These are phyloP conservation scores for Pisolithus orientalis DNA, from an alignment of 768 basidiomycete genomes.

Conservation along the genomic window DNA sequence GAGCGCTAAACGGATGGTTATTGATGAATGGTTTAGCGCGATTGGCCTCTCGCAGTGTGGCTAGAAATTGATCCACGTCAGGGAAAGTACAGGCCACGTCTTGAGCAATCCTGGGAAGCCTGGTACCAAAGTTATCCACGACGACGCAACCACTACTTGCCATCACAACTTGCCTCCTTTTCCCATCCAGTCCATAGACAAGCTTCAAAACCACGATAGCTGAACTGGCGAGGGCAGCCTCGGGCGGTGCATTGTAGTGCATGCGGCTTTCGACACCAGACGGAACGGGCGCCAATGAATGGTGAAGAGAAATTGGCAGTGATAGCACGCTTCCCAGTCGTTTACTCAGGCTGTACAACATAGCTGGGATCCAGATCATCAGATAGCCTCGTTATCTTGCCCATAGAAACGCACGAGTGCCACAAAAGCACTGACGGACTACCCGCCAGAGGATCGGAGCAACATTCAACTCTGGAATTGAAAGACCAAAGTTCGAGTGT, in stretches of 20 bases:
- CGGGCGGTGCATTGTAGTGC: slow-evolving; percentile 62
- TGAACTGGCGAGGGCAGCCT: slow-evolving; percentile 53
- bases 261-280: slow-evolving; percentile 31
- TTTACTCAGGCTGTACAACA: slow-evolving; percentile 60
- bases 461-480: slow-evolving; percentile 69
- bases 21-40: slow-evolving; percentile 26
- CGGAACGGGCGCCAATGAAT: slow-evolving; percentile 42
- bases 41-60: slow-evolving; percentile 32
- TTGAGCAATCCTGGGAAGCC: slow-evolving; percentile 35
- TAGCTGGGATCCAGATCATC: slow-evolving; percentile 32
- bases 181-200: slow-evolving; percentile 78
- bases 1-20: slow-evolving; percentile 37
- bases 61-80: slow-evolving; percentile 41
- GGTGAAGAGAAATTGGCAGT: slow-evolving; percentile 55
- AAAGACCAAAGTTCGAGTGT: slow-evolving; percentile 47
- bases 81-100: slow-evolving; percentile 65
- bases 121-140: slow-evolving; percentile 20
- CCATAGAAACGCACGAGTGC: slow-evolving; percentile 57
- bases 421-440: slow-evolving; percentile 52
- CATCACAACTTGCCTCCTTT: slow-evolving; percentile 40
- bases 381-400: background rate
- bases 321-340: slow-evolving; percentile 48
- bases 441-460: slow-evolving; percentile 76
- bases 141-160: background rate
- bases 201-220: slow-evolving; percentile 74